Base-by-base conservation (phyloP, 768 basidiomycete genomes). In the Tubosaeta brunneosetosa region DNA sequence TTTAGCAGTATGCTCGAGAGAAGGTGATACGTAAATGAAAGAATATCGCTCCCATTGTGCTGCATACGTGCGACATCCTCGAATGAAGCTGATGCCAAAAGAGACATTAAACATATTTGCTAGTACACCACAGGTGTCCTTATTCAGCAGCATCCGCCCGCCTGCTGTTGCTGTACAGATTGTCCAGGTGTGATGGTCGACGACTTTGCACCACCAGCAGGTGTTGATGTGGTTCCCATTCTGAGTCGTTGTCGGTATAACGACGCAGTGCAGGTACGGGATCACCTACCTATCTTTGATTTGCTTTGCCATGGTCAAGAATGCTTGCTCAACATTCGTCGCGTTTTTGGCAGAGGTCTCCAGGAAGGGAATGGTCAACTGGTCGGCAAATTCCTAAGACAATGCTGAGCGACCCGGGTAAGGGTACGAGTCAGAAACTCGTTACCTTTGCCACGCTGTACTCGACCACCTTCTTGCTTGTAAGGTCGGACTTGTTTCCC, bases 271-370 rank as follows among this genome's bases (percentile, higher is more conserved):
- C 26, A 14, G 5, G 16, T n/a, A 12, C 41, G 9, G 9, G 36
- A 11, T 19, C 3, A 58, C 81, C 31, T 63, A 88, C 90, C 90
- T 84, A 71, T 93, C 91, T 70, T 93, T 92, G 68, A 93, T 92
- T 73, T 92, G 91, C 78, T 95, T 91, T 4, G 97, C 94, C 83
- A 99, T 91, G 29, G 94, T 94, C 78, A 97, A 85, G 83, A 99
- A 99, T 6, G 97, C 94, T 72, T 99, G 93, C 71, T 99, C 97
- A 55, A 99, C 97, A 62, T 97, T 97, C 56, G 94, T 94, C 49
- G 94, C 92, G 64, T 90, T 93, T 88, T 98, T 98, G 33, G 97
- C 97, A n/a, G 90, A 93, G 12, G 97, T 99, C 78, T 99, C 97
- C 67, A 99, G 75, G 86, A 97, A 98, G 44, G 92, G 87, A 61